These are phyloP conservation scores for Malus domestica DNA, from an alignment of 306 rosid genomes.

Conservation along the genomic window ASM211411v1 NC_041804.1:1852001-1852500, in stretches of 20 bases:
- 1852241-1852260: not conserved
- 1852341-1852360: not conserved
- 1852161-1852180: not conserved
- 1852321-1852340: not conserved
- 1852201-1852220: not conserved
- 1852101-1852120: not conserved
- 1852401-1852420: not conserved
- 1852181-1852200: not conserved
- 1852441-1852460: not conserved
- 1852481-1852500: not conserved
- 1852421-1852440: not conserved
- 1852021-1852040: slow-evolving; percentile 66
- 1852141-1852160: not conserved
- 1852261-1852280: not conserved
- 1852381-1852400: not conserved
- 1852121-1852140: not conserved
- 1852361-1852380: too few relatives aligned
- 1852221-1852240: not conserved
- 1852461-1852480: not conserved
- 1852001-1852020: slow-evolving; percentile 57
- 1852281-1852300: not conserved
- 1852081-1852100: not conserved
- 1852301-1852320: not conserved
- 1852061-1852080: not conserved
- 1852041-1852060: slow-evolving; percentile 41